Evolutionary conservation across 148 eudicot genomes (phyloP).

Genomic region (Dysphania ambrosioides): DNA sequence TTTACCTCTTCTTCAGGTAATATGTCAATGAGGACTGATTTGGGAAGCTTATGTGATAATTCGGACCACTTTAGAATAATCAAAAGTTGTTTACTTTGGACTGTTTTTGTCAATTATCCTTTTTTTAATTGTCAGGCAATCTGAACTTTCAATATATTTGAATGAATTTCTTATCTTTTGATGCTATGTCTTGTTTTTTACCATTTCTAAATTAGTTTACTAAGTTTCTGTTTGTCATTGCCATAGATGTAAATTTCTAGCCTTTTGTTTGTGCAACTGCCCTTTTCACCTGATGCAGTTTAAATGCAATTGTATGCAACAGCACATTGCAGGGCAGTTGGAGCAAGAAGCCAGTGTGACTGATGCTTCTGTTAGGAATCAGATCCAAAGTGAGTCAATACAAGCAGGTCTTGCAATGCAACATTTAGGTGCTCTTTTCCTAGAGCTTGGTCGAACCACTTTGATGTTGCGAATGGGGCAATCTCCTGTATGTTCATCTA

Average conservation of each 20-base stretch:
- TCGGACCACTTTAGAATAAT: too few species aligned
- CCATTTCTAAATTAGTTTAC: neutral
- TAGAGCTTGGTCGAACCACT: constrained; percentile 91
- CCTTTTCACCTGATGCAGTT: constrained; percentile 26
- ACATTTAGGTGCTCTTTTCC: constrained; percentile 85
- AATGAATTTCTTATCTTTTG: neutral
- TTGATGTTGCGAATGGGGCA: constrained; percentile 83
- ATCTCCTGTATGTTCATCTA: constrained; percentile 60
- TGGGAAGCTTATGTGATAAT: too few species aligned
- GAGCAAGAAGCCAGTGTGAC: constrained; percentile 64
- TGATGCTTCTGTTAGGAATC: constrained; percentile 62
- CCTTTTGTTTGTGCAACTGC: neutral
- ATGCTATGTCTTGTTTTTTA: neutral
- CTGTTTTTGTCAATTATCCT: too few species aligned
- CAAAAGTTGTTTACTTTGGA: too few species aligned
- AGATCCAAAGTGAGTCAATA: constrained; percentile 65
- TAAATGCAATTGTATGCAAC: constrained; percentile 41
- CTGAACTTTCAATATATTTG: neutral
- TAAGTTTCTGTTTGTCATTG: neutral
- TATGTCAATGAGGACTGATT: too few species aligned
- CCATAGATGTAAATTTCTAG: neutral
- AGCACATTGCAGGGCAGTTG: constrained; percentile 78
- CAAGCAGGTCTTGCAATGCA: constrained; percentile 80
- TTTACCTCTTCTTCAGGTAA: too few species aligned
- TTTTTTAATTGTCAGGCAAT: neutral